Evolutionary conservation across 176 grass and related monocot genomes (phyloP), one percentile per base, ranked within the genome.

Genomic region (Ensete glaucum): DNA sequence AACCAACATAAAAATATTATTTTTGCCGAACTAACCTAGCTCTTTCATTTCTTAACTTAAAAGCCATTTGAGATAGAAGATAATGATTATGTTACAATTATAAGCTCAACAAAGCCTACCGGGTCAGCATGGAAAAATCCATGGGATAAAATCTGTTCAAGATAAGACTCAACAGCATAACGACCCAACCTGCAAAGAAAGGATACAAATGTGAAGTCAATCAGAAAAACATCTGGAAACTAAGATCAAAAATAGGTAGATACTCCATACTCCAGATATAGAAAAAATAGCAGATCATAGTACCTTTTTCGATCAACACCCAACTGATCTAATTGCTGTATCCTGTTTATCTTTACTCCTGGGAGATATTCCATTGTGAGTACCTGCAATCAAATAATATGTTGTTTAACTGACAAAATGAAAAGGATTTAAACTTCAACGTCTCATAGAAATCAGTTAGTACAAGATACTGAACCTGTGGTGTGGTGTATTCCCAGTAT

Each of bases 311-410:
- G 85, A 89, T 98, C 90, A 63, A 98, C 75, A 72, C 95, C 95
- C 87, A 98, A 85, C 56, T 91, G 85, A 87, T 98, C 95, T 79
- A 98, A 82, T 73, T 98, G 95, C 73, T 93, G 87, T 87, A 94
- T 98, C 83, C 95, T 92, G 79, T 98, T 98, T 87, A 98, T 98
- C 85, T 98, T 98, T 63, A 98, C 93, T 78, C 95, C 95, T 81
- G 95, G 95, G 69, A 98, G 88, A 71, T 94, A 98, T 71, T 98
- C 95, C 95, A 98, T 98, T 67, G 90, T 98, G 75, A 98, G 85
- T 67, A 98, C 95, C 95, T 98, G 88, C 51, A 85, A 71, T 12
- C 74, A 68, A 73, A 9, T 65, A 63, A 29, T n/a, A 77, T 64
- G 34, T 16, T 10, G 8, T 66, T 50, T 70, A 50, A 50, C 48